A percentile compares a stretch with the other conserved stretches of the same genome.
phyloP scores from a whole-genome alignment of 1,284 basidiomycete genomes.

The Ganoderma lucidum region DNA sequence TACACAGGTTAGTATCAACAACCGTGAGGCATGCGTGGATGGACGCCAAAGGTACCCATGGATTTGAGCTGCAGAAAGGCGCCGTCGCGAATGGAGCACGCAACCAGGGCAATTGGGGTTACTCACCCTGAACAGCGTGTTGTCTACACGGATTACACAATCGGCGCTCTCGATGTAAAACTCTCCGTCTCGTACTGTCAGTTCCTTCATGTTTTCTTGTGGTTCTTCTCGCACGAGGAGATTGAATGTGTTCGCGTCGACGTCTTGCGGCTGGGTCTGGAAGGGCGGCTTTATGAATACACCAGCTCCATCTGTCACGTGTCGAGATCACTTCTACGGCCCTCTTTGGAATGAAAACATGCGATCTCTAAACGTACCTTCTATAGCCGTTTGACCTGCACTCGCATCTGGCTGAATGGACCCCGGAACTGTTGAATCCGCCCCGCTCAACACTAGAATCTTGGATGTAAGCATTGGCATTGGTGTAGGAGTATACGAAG shows the following conservation, averaged over 20 bases:
- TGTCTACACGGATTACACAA: constrained; percentile 54
- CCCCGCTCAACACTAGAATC: not conserved
- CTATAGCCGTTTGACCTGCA: no score
- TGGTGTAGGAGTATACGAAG: not conserved
- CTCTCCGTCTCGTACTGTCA: constrained; percentile 29
- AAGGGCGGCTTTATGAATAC: no score
- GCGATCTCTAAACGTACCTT: no score
- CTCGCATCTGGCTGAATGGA: no score
- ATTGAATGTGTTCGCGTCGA: not conserved
- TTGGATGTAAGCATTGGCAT: not conserved
- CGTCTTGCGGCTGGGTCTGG: not conserved
- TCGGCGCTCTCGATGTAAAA: constrained; percentile 51
- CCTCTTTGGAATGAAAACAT: no score
- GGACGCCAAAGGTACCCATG: constrained; percentile 18
- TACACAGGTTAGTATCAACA: constrained; percentile 14
- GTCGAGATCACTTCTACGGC: no score
- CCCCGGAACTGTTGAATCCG: no score
- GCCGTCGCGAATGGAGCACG: not conserved
- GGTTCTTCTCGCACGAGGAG: not conserved
- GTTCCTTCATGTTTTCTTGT: constrained; percentile 7
- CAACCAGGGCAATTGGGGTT: not conserved
- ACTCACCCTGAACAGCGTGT: constrained; percentile 55
- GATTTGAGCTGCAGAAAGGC: constrained; percentile 8
- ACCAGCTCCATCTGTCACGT: no score
- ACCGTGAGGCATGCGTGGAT: constrained; percentile 23